phyloP scores from a whole-genome alignment of 306 rosid species.

The Sophora flavescens region DNA sequence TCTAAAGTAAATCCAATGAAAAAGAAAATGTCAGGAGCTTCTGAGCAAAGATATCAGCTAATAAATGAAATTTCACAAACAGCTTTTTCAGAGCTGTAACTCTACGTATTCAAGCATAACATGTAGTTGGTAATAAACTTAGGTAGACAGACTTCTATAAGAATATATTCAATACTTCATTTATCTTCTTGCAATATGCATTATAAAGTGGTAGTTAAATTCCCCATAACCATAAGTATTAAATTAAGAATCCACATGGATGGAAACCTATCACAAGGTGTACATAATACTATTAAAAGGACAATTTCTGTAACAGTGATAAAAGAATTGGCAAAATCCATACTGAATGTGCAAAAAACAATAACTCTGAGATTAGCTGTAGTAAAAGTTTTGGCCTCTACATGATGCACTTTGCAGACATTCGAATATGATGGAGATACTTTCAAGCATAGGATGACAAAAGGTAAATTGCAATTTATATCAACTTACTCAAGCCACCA shows the following conservation, averaged over 20 bases:
- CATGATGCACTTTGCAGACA: neutral
- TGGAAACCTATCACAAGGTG: slow-evolving; percentile 26
- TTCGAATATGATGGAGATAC: slow-evolving; percentile 11
- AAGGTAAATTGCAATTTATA: slow-evolving; percentile 25
- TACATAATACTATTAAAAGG: neutral
- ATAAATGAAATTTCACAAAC: slow-evolving; percentile 29
- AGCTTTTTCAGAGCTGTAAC: slow-evolving; percentile 23
- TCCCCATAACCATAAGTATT: slow-evolving; percentile 14
- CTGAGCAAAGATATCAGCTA: slow-evolving; percentile 24
- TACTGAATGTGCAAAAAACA: neutral
- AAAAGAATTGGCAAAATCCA: slow-evolving; percentile 6
- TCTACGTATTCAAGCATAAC: too few relatives aligned
- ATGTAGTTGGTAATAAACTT: slow-evolving; percentile 11
- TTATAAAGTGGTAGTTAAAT: slow-evolving; percentile 6
- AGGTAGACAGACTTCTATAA: neutral
- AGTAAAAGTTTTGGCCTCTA: neutral
- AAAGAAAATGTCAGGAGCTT: slow-evolving; percentile 36
- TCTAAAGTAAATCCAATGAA: slow-evolving; percentile 55
- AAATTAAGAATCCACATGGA: slow-evolving; percentile 7
- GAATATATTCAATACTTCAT: slow-evolving; percentile 24
- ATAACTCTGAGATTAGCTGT: neutral
- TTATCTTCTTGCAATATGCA: slow-evolving; percentile 19
- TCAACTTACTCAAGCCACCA: neutral
- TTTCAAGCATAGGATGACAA: slow-evolving; percentile 1
- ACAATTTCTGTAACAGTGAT: neutral